Base-by-base conservation (phyloP, 441 rosid genomes). In the Raphanus hybrid region DNA sequence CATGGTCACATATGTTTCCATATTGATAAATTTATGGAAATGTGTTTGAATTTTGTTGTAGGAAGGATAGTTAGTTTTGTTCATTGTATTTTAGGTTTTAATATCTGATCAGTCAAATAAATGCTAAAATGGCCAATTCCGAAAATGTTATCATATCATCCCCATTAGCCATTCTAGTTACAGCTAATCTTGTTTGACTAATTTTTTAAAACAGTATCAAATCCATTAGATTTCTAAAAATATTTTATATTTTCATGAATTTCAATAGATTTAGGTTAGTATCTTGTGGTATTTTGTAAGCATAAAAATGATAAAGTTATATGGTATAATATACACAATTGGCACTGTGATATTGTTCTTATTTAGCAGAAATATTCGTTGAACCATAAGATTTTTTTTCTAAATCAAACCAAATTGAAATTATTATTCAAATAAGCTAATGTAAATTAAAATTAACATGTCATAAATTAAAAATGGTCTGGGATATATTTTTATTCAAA, bases 351-450 rank as follows among this genome's bases (percentile, higher is more conserved):
- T 76, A 57, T 64, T 0, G 15, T 69, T 69, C 57, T 75, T 20
- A 50, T 32, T 75, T 10, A n/a, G 60, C 27, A 23, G 0, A 12
- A 64, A 64, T 29, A 39, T 55, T 64, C 70, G 39, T 26, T 7
- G 27, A 55, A 55, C 27, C 60, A 18, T 55, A 18, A 18, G 23
- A 71, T 71, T n/a, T 65, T 71, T 64, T 70, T 35, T 64, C n/a
- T 41, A 37, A 67, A 67, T 48, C 16, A 0, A 18, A 67, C 23
- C n/a, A 14, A 58, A 12, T 11, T 71, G 2, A 72, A 32, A 15
- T n/a, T 27, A 27, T 8, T 5, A 48, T 7, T 11, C 64, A 18
- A 61, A 70, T 7, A 69, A 10, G 37, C 2, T 11, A 59, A 58
- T 64, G 41, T 26, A 59, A 64, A 45, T 58, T 71, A 52, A 35